phyloP scores from a whole-genome alignment of 2,329 filamentous ascomycete genomes.

The Fusarium brachygibbosum region DNA sequence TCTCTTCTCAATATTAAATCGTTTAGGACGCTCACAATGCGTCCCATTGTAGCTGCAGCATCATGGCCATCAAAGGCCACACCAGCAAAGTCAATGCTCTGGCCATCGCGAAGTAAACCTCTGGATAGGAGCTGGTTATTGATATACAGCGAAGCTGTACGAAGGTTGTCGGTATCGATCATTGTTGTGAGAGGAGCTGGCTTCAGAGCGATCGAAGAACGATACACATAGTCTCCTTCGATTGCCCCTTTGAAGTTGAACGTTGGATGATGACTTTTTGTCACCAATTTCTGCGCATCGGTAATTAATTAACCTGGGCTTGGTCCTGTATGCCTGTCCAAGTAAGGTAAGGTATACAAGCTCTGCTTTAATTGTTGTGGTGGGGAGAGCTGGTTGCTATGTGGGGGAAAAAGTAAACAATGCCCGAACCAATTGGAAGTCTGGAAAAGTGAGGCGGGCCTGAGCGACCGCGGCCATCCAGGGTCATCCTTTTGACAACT shows the following conservation, averaged over 20 bases:
- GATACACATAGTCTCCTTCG: constrained; percentile 43
- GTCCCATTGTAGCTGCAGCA: constrained; percentile 76
- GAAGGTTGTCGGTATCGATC: constrained; percentile 72
- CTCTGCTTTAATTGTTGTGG: constrained; percentile 42
- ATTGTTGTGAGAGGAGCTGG: constrained; percentile 53
- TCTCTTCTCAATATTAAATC: constrained; percentile 92
- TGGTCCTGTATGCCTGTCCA: constrained; percentile 28
- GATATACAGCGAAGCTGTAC: constrained; percentile 77
- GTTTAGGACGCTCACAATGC: constrained; percentile 93
- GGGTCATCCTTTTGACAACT: constrained; percentile 39
- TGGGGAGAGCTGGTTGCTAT: constrained; percentile 54
- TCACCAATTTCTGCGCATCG: constrained; percentile 22
- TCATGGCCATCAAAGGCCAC: constrained; percentile 71
- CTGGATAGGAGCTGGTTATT: constrained; percentile 78
- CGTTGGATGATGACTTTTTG: constrained; percentile 27
- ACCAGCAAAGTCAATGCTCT: constrained; percentile 84
- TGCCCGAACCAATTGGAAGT: constrained; percentile 42
- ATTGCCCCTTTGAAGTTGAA: constrained; percentile 17
- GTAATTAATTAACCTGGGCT: constrained; percentile 18
- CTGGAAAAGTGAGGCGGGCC: constrained; percentile 44
- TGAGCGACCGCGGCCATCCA: constrained; percentile 23
- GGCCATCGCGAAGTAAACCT: constrained; percentile 75
- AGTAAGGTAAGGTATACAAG: constrained; percentile 34
- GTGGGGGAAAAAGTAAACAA: constrained; percentile 58
- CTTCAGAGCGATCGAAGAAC: constrained; percentile 22